Evolutionary conservation across 331 rosid genomes (phyloP), one percentile per base, ranked within the genome.

Genomic region (Spiraea crenata): DNA sequence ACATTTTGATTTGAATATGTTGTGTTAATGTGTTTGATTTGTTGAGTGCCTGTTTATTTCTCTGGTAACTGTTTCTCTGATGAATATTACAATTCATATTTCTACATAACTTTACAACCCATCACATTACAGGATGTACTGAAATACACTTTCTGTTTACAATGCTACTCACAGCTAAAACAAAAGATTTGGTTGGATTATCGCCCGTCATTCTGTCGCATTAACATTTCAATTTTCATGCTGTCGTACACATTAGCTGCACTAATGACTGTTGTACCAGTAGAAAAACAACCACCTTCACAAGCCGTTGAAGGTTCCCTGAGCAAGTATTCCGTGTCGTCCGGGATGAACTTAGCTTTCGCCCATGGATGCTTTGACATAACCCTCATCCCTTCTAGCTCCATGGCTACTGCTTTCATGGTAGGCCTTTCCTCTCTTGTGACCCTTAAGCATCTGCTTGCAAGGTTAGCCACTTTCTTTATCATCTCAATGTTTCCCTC

Each of bases 321-420:
- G 17, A 71, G 67, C 67, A 59, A 71, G 57, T 35, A 49, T 9
- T 16, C 49, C 6, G 65, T 58, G 9, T 58, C 67, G 34, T 70
- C 75, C 17, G 14, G 9, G 40, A 20, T 6, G 38, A 37, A 71
- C 34, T 49, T 19, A 37, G 57, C 44, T 17, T 1, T 71, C 7
- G 38, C 46, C 57, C 25, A 31, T 71, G 59, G 67, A 59, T 47
- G 67, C 39, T 35, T 71, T 17, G 66, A 48, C 55, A 2, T 4
- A 14, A 35, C 48, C 39, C 5, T 19, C 41, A 59, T 58, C 5
- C 58, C 60, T 4, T 71, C 76, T 44, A 47, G 58, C 34, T 59
- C 76, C 67, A 35, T 71, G 0, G 40, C 57, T 11, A 71, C 68
- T 39, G 59, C 48, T 58, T 71, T 71, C 75, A 71, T 71, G 25